Base-by-base conservation (phyloP, 192 early-diverging fungal genomes). In the Ramicandelaber brevisporus region DNA sequence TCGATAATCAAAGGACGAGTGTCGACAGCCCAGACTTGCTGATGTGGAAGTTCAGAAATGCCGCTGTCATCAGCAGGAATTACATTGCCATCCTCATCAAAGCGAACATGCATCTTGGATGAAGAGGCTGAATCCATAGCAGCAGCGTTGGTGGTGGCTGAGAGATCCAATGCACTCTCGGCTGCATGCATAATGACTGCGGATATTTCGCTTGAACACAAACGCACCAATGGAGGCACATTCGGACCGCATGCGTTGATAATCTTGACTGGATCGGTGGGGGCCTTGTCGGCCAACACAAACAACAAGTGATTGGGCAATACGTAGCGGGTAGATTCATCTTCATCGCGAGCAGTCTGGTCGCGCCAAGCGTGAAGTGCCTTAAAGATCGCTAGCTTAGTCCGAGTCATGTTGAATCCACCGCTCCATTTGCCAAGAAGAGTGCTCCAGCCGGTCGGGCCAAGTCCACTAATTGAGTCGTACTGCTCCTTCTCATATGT, bases 351-450 rank as follows among this genome's bases (percentile, higher is more conserved):
- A 0, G 93, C 89, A 6, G 48, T 68, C 17, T 63, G 58, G 47
- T 99, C 90, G 21, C 93, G 53, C 93, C 93, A 99, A 1, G 59
- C 58, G 46, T 99, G 93, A 12, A 99, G 31, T 0, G 65, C 84
- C 34, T 81, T 74, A 40, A 77, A 86, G 7, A 86, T 81, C 1
- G 68, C 68, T 32, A 82, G 37, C 43, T 77, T 58, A 26, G 73
- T 60, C 17, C 59, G 50, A 3, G 33, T 20, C 27, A 61, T 48
- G n/a, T n/a, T n/a, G n/a, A 76, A 48, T 0, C 63, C 33, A 11
- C 44, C 50, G 1, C 51, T 40, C 55, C 64, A 70, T 40, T 80
- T 87, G 5, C 47, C 37, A 26, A 80, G 45, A 30, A 68, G 31
- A 9, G 44, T 46, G 4, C 52, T 41, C 87, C 90, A 99, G 5